Evolutionary conservation across 2,329 filamentous ascomycete species (phyloP).

Genomic region (Fusarium sp.): DNA sequence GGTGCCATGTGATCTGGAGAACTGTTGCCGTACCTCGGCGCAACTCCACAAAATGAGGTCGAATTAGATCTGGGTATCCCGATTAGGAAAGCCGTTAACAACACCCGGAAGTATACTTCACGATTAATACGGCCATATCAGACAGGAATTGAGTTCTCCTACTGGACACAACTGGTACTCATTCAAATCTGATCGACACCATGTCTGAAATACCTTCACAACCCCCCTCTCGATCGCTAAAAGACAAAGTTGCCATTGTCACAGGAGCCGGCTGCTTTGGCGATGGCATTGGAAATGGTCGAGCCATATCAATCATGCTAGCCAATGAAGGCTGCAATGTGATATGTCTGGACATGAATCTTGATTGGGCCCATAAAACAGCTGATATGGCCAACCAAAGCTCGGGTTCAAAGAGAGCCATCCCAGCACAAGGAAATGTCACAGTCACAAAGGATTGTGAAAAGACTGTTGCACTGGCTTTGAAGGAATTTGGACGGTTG

Average conservation of each 20-base stretch:
- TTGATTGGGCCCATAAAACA: slow-evolving; percentile 65
- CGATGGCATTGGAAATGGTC: slow-evolving; percentile 72
- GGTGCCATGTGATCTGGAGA: not conserved
- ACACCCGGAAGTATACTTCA: no score
- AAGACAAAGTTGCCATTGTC: slow-evolving; percentile 64
- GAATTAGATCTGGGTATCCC: slow-evolving; percentile 1
- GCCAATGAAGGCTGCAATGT: slow-evolving; percentile 70
- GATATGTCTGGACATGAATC: slow-evolving; percentile 68
- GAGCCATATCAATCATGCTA: slow-evolving; percentile 69
- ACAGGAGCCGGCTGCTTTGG: slow-evolving; percentile 70
- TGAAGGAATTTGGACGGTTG: slow-evolving; percentile 66
- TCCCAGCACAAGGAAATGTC: slow-evolving; percentile 67
- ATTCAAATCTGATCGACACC: not conserved
- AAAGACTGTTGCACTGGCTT: slow-evolving; percentile 55
- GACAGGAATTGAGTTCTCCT: not conserved
- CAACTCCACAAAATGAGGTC: slow-evolving; percentile 2
- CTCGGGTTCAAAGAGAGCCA: slow-evolving; percentile 56
- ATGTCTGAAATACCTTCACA: slow-evolving; percentile 26
- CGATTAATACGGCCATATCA: no score
- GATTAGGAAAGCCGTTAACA: slow-evolving; percentile 20
- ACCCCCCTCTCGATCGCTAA: slow-evolving; percentile 34
- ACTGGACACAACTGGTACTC: not conserved
- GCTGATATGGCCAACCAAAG: slow-evolving; percentile 62
- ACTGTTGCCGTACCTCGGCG: not conserved
- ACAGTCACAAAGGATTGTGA: slow-evolving; percentile 66